Conservation (phyloP, 805 yeast genomes). For the Hanseniaspora lindneri region DNA sequence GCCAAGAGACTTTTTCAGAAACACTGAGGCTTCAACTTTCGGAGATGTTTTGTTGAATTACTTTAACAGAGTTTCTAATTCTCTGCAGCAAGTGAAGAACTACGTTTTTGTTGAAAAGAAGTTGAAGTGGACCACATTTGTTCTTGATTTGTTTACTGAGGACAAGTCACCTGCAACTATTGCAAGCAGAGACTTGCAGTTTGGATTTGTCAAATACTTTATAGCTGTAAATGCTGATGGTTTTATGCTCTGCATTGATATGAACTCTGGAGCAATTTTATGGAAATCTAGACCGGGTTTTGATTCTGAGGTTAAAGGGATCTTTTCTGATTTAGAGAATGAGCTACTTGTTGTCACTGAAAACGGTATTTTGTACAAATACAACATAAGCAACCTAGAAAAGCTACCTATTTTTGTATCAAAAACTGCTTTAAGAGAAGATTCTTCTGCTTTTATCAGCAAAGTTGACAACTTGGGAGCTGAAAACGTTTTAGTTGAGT, state of each 20-base stretch:
- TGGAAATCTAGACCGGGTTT: conserved; percentile 32
- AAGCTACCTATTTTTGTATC: neutral
- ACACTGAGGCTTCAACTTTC: conserved; percentile 7
- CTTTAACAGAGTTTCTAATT: conserved; percentile 22
- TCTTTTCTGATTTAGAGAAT: conserved; percentile 21
- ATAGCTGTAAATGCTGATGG: conserved; percentile 34
- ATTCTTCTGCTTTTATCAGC: neutral
- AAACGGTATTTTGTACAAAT: conserved; percentile 25
- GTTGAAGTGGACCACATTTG: conserved; percentile 17
- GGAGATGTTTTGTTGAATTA: conserved; percentile 23
- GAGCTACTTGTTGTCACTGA: conserved; percentile 22
- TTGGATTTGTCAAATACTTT: conserved; percentile 38
- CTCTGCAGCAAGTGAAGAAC: conserved; percentile 20
- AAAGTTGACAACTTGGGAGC: conserved; percentile 5
- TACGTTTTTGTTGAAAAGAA: conserved; percentile 17
- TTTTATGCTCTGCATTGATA: conserved; percentile 35
- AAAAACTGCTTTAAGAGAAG: neutral
- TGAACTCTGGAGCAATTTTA: conserved; percentile 30
- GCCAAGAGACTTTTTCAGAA: conserved; percentile 19
- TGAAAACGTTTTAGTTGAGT: conserved; percentile 19
- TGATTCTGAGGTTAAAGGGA: conserved; percentile 17
- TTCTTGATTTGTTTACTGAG: conserved; percentile 18
- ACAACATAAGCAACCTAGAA: conserved; percentile 15
- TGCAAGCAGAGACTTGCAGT: conserved; percentile 24
- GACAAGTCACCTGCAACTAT: conserved; percentile 16